Evolutionary conservation across 345 rosid genomes (phyloP), one percentile per base, ranked within the genome.

Genomic region (Syzygium aromaticum): DNA sequence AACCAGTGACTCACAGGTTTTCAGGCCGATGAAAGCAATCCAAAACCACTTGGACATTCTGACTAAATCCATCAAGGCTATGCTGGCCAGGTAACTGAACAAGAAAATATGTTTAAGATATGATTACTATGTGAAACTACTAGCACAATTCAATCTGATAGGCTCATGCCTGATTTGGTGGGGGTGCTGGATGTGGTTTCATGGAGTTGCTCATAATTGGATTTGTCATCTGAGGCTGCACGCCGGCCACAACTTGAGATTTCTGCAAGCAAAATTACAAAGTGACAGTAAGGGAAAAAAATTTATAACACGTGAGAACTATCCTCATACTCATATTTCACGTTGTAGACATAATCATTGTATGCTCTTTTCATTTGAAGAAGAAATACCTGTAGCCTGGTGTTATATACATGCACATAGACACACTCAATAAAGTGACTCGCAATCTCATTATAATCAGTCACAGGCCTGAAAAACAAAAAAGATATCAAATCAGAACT

Each of bases 391-490:
- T 91, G 94, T 89, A 92, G 86, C 91, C 88, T 96, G 88, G 94
- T 92, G 92, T 98, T 95, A 90, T 94, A 93, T 90, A 92, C 78
- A 86, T 95, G 99, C 87, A 98, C 99, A 89, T 92, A 98, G 85
- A 96, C 94, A 85, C 99, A 98, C 93, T 98, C 99, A 10, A 93
- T 84, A 87, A 98, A 98, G 89, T 98, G 99, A 91, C 90, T 89
- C 27, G 96, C 89, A 85, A 97, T 91, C 94, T 97, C 99, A 89
- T 96, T 95, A 88, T 92, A 97, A 89, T 97, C 99, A 49, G 91
- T 91, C 85, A 98, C 89, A 88, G 98, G 97, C 98, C 99, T 98
- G 95, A 85, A 91, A 91, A 84, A 87, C 87, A 88, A 52, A 87
- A 3, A 27, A 57, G 6, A 88, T n/a, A n/a, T 51, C 38, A 40